phyloP scores from a whole-genome alignment of 768 basidiomycete genomes.

The Hebeloma cylindrosporum region DNA sequence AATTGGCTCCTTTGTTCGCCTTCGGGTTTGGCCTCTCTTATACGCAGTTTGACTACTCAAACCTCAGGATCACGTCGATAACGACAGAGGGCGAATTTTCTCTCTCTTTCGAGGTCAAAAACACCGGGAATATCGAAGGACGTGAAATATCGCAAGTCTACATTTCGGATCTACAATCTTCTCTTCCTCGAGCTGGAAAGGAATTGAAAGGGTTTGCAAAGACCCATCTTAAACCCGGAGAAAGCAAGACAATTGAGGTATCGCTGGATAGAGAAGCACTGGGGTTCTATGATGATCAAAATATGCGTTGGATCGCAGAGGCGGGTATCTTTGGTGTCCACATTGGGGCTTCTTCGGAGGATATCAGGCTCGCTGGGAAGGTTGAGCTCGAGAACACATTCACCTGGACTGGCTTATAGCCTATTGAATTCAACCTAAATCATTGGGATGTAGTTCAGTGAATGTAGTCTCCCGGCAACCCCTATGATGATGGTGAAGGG shows the following conservation, averaged over 20 bases:
- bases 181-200: constrained; percentile 44
- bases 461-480: no score
- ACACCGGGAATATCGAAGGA: constrained; percentile 43
- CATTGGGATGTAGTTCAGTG: background rate
- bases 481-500: no score
- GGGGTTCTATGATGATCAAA: constrained; percentile 47
- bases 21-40: constrained; percentile 65
- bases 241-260: constrained; percentile 38
- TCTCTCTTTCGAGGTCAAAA: constrained; percentile 45
- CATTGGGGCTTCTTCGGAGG: constrained; percentile 46
- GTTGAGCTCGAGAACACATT: constrained; percentile 35
- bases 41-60: constrained; percentile 53
- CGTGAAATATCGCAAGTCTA: constrained; percentile 51
- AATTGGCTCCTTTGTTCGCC: constrained; percentile 47
- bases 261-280: constrained; percentile 47
- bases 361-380: constrained; percentile 37
- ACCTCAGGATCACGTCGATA: constrained; percentile 35
- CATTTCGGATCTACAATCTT: constrained; percentile 40
- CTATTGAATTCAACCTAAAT: background rate
- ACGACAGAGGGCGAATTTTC: constrained; percentile 35
- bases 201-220: constrained; percentile 52
- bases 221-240: constrained; percentile 43
- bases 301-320: constrained; percentile 47
- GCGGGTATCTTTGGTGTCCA: constrained; percentile 44
- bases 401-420: constrained; percentile 44